phyloP scores from a whole-genome alignment of 192 early-diverging fungal species.

The Endogone sp. region DNA sequence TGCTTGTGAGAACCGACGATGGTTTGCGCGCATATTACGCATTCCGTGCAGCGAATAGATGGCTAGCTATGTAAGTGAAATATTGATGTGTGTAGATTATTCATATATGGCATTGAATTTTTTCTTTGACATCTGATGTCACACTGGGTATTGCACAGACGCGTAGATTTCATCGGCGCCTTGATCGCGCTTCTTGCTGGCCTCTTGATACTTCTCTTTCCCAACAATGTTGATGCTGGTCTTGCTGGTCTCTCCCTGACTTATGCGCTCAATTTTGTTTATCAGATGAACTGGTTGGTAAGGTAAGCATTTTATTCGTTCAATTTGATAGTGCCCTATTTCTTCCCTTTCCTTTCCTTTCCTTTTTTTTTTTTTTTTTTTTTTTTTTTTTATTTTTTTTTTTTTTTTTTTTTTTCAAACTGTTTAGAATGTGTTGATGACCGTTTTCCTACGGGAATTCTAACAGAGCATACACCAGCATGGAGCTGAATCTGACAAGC shows the following conservation, averaged over 20 bases:
- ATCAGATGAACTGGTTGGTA: constrained; percentile 41
- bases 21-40: constrained; percentile 78
- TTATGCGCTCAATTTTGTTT: constrained; percentile 79
- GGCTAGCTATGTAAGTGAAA: constrained; percentile 50
- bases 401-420: background rate
- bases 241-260: constrained; percentile 79
- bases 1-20: constrained; percentile 53
- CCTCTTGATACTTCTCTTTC: constrained; percentile 53
- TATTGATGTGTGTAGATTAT: no score
- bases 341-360: no score
- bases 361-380: no score
- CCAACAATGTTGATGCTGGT: constrained; percentile 58
- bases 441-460: constrained; percentile 35
- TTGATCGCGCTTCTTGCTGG: constrained; percentile 66
- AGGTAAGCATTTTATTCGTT: background rate
- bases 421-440: no score
- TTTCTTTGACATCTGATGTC: no score
- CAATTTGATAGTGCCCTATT: no score
- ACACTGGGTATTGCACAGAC: constrained; percentile 7
- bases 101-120: no score
- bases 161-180: constrained; percentile 69
- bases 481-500: constrained; percentile 84
- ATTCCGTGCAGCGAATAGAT: constrained; percentile 74
- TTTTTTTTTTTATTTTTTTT: no score
- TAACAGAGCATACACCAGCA: constrained; percentile 57